These are phyloP conservation scores for Pseudogymnoascus sp. DNA, from an alignment of 2,329 filamentous ascomycete genomes.

Conservation along the genomic window DNA sequence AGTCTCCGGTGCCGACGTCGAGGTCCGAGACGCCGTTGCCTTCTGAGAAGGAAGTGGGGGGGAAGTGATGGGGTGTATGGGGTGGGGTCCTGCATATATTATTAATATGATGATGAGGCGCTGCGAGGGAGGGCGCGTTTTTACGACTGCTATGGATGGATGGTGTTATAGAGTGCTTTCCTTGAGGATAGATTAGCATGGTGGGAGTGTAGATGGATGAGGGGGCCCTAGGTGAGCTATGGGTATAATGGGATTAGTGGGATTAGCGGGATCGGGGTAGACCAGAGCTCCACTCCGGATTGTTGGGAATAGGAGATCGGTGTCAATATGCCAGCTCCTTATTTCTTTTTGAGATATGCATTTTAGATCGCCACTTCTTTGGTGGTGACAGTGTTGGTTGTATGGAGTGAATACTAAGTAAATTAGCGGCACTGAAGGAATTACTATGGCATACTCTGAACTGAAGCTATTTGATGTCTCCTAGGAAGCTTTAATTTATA, in stretches of 20 bases:
- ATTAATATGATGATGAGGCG: not conserved
- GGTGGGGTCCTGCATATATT: not conserved
- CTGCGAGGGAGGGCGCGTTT: not conserved
- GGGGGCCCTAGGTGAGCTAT: not conserved
- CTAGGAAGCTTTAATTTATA: not conserved
- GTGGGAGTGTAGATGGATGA: not conserved
- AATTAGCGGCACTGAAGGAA: not conserved
- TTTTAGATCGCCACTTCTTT: not conserved
- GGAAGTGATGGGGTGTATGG: not conserved
- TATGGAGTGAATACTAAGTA: not conserved
- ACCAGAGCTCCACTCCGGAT: not conserved
- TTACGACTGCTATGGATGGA: not conserved
- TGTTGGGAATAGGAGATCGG: not conserved
- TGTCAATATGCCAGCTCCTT: not conserved
- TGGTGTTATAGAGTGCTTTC: not conserved
- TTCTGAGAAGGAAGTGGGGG: not conserved
- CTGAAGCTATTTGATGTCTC: not conserved
- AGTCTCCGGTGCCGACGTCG: not conserved
- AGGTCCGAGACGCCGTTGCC: not conserved
- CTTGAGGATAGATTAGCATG: conserved; percentile 1
- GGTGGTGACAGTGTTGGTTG: not conserved
- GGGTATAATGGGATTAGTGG: not conserved
- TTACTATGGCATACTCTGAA: not conserved
- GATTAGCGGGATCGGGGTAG: not conserved
- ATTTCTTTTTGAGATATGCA: not conserved